Conservation (phyloP, 108 stramenopile genomes). For the Fragilaria radians region DNA sequence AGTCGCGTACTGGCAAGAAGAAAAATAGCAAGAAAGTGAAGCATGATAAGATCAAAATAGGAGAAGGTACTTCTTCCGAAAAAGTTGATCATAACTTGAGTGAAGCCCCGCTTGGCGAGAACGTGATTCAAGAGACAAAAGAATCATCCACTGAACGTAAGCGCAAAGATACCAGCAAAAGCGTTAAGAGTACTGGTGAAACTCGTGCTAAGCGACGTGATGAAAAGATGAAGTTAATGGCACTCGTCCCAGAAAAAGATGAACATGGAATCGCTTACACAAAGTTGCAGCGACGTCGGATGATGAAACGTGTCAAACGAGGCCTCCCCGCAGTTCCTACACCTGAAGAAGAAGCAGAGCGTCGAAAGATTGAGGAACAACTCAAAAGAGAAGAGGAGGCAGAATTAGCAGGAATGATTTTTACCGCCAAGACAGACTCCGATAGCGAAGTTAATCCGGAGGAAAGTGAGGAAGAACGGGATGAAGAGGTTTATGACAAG, state of each 20-base stretch:
- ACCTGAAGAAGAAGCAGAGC: slow-evolving; percentile 61
- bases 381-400: slow-evolving; percentile 55
- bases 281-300: slow-evolving; percentile 77
- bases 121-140: no score
- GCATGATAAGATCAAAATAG: background rate
- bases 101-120: no score
- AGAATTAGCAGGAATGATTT: slow-evolving; percentile 36
- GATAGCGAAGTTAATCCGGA: slow-evolving; percentile 17
- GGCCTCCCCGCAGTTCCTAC: slow-evolving; percentile 70
- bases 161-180: no score
- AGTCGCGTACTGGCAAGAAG: background rate
- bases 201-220: slow-evolving; percentile 3
- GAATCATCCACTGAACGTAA: no score
- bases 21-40: slow-evolving; percentile 7
- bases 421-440: slow-evolving; percentile 6
- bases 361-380: slow-evolving; percentile 29
- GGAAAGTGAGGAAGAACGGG: slow-evolving; percentile 14
- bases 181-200: slow-evolving; percentile 6
- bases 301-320: slow-evolving; percentile 76
- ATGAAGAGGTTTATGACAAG: slow-evolving; percentile 11
- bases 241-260: slow-evolving; percentile 40
- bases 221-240: slow-evolving; percentile 32
- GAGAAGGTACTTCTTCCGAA: no score
- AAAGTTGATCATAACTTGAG: no score
- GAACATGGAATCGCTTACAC: slow-evolving; percentile 66